These are phyloP conservation scores for Raphidocelis subcapitata DNA, from an alignment of 139 green algal genomes.

Conservation along the genomic window DNA sequence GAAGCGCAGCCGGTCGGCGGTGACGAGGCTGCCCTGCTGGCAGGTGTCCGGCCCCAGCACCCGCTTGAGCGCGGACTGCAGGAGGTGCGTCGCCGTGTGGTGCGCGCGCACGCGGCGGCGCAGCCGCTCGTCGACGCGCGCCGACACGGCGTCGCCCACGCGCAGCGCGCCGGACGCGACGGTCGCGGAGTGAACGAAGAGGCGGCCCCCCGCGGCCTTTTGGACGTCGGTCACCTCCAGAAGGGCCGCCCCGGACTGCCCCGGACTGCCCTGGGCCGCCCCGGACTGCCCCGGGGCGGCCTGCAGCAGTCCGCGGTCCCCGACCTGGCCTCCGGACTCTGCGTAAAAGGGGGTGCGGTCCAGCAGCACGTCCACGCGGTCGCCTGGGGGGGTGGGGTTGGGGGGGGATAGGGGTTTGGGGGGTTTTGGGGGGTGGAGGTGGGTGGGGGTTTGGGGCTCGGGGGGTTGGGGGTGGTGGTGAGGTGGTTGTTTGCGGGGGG, in stretches of 20 bases:
- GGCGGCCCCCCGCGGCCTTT: slow-evolving; percentile 68
- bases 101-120: slow-evolving; percentile 51
- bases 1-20: slow-evolving; percentile 71
- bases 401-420: no score
- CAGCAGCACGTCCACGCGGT: slow-evolving; percentile 69
- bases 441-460: no score
- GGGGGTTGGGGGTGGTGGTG: no score
- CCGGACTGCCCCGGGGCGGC: slow-evolving; percentile 12
- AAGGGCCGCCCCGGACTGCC: slow-evolving; percentile 3
- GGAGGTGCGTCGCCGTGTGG: slow-evolving; percentile 94
- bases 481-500: no score
- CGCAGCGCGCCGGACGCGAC: slow-evolving; percentile 45
- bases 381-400: slow-evolving; percentile 50
- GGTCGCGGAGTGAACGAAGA: slow-evolving; percentile 74
- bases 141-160: slow-evolving; percentile 46
- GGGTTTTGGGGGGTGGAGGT: no score
- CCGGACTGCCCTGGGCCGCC: no score
- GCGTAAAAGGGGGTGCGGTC: slow-evolving; percentile 87
- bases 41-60: slow-evolving; percentile 82
- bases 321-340: slow-evolving; percentile 83
- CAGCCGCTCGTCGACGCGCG: slow-evolving; percentile 53
- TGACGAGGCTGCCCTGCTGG: slow-evolving; percentile 86
- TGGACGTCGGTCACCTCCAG: slow-evolving; percentile 61
- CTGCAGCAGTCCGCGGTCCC: slow-evolving; percentile 59
- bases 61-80: slow-evolving; percentile 76